These are phyloP conservation scores for Anisodus tanguticus DNA, from an alignment of 257 asterid genomes.

Conservation along the genomic window DNA sequence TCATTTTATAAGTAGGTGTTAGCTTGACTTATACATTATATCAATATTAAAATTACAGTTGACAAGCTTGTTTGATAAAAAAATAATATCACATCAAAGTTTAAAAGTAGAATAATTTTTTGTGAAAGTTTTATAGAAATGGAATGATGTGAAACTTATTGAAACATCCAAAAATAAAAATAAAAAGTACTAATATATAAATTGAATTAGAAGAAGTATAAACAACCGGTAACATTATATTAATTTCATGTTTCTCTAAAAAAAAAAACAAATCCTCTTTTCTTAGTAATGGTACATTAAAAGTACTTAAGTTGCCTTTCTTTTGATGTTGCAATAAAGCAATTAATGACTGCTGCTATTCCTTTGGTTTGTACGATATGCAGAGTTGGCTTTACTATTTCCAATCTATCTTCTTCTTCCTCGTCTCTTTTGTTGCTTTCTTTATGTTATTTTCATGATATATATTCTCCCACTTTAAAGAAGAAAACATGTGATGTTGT, in stretches of 20 bases:
- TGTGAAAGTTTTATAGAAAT: not conserved
- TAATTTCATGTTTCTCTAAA: conserved; percentile 32
- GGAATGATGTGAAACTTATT: not conserved
- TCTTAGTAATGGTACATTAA: conserved; percentile 40
- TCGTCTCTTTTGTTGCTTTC: conserved; percentile 29
- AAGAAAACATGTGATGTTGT: conserved; percentile 40
- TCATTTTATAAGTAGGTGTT: not conserved
- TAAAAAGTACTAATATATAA: not conserved
- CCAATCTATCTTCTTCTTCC: conserved; percentile 26
- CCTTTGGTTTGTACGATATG: conserved; percentile 26
- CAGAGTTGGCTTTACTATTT: conserved; percentile 38
- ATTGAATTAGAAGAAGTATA: conserved; percentile 15
- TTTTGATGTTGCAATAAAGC: conserved; percentile 55
- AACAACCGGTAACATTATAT: conserved; percentile 10
- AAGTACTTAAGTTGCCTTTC: conserved; percentile 42
- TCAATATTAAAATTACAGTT: not conserved
- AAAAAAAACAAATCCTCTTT: conserved; percentile 39
- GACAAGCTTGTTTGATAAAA: not conserved
- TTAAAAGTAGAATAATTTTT: not conserved
- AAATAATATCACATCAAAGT: not conserved
- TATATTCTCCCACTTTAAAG: conserved; percentile 45
- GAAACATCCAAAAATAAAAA: not conserved
- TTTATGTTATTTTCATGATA: conserved; percentile 27
- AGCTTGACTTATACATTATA: too few relatives aligned
- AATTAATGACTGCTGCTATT: conserved; percentile 34